Percentiles rank a stretch among this genome's conserved stretches.
phyloP scores from a whole-genome alignment of 768 basidiomycete genomes.

The Tylopilus vinaceipallidus region DNA sequence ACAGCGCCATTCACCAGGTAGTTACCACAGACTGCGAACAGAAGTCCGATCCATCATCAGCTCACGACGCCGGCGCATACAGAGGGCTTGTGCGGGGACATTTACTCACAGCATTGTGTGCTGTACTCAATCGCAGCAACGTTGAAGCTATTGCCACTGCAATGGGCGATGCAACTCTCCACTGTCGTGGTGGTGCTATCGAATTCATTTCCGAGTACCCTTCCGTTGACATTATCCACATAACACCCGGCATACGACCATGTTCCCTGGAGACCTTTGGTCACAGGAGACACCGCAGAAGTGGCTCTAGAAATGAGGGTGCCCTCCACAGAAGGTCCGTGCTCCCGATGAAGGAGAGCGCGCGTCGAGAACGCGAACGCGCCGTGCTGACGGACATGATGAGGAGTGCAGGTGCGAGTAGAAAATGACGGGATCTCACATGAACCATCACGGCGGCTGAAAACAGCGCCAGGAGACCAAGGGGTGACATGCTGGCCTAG shows the following conservation, averaged over 20 bases:
- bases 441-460: neutral
- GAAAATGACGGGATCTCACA: neutral
- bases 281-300: constrained; percentile 37
- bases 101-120: constrained; percentile 45
- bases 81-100: neutral
- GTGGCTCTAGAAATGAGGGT: neutral
- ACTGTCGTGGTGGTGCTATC: constrained; percentile 49
- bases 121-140: constrained; percentile 71
- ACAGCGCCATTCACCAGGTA: constrained; percentile 60
- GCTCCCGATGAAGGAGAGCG: neutral
- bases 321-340: neutral
- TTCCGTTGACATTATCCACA: constrained; percentile 70
- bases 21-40: constrained; percentile 65
- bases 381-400: neutral
- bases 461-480: neutral
- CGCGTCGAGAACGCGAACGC: neutral
- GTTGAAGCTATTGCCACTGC: constrained; percentile 53
- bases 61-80: constrained; percentile 1
- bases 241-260: constrained; percentile 69
- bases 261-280: constrained; percentile 46
- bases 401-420: neutral
- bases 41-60: constrained; percentile 1
- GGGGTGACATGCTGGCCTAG: neutral
- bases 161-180: constrained; percentile 59
- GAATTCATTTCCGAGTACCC: constrained; percentile 48